Percentiles rank a stretch among this genome's conserved stretches.
Conservation (phyloP, 192 early-diverging fungal genomes). For the Umbelopsis ramanniana region DNA sequence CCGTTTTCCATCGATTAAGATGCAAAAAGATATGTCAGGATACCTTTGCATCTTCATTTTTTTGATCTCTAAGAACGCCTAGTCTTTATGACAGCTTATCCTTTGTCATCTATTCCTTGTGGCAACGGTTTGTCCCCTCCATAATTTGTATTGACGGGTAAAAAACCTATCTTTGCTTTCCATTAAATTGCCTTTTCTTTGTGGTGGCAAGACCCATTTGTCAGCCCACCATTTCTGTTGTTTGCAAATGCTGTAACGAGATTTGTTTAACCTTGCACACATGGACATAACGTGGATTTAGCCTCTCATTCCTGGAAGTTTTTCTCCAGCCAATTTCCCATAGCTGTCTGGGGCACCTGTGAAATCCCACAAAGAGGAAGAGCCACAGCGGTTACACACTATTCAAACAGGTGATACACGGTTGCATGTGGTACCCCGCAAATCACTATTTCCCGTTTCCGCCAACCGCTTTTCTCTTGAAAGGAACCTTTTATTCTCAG, state of each 20-base stretch:
- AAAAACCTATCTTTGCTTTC: no score
- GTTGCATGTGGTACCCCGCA: constrained; percentile 23
- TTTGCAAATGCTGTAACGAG: background rate
- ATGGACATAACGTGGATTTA: constrained; percentile 10
- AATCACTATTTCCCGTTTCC: constrained; percentile 9
- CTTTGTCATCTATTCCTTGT: no score
- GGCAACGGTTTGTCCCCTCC: no score
- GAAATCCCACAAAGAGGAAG: no score
- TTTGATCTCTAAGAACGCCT: no score
- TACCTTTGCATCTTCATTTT: no score
- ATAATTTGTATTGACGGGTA: no score
- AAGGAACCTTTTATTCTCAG: constrained; percentile 14
- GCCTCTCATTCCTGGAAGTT: background rate
- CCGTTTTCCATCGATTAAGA: background rate
- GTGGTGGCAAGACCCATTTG: no score
- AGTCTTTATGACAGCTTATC: no score
- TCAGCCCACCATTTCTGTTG: no score
- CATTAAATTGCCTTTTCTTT: no score
- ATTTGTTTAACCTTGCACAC: background rate
- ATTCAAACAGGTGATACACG: constrained; percentile 12
- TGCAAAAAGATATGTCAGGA: no score
- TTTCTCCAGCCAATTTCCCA: background rate
- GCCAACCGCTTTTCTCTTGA: constrained; percentile 13
- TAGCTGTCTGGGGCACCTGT: background rate
- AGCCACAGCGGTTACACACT: constrained; percentile 10